A percentile compares a stretch with the other conserved stretches of the same genome.
phyloP scores from a whole-genome alignment of 768 basidiomycete genomes.

The Podaxis mareebaensis region DNA sequence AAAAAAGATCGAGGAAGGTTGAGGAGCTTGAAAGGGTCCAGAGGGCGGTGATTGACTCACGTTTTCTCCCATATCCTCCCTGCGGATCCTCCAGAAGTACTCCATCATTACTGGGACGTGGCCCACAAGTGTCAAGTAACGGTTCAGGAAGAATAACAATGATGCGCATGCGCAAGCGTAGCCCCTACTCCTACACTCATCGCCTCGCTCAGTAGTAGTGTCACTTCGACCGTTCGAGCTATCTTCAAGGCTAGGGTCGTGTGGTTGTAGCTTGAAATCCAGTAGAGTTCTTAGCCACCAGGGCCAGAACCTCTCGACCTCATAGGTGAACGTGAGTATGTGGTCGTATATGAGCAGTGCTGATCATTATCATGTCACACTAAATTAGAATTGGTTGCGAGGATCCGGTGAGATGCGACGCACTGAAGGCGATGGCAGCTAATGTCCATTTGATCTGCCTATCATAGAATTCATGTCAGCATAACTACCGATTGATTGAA shows the following conservation, averaged over 20 bases:
- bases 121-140: conserved; percentile 39
- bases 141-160: conserved; percentile 41
- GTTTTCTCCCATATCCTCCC: neutral
- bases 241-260: neutral
- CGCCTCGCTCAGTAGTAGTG: neutral
- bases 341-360: conserved; percentile 49
- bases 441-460: neutral
- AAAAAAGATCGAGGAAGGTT: neutral
- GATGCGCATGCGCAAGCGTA: conserved; percentile 29
- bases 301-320: conserved; percentile 47
- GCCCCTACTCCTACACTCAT: neutral
- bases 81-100: conserved; percentile 29
- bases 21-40: neutral
- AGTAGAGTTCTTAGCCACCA: neutral
- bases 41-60: neutral
- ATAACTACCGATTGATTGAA: neutral
- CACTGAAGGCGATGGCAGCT: conserved; percentile 27
- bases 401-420: conserved; percentile 11
- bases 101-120: conserved; percentile 38
- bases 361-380: conserved; percentile 14
- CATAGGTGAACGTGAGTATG: conserved; percentile 40
- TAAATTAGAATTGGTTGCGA: neutral
- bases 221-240: neutral
- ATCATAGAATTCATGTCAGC: neutral
- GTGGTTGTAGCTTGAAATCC: no score